phyloP scores from a whole-genome alignment of 306 rosid species.

The Astragalus glycyphyllos region DNA sequence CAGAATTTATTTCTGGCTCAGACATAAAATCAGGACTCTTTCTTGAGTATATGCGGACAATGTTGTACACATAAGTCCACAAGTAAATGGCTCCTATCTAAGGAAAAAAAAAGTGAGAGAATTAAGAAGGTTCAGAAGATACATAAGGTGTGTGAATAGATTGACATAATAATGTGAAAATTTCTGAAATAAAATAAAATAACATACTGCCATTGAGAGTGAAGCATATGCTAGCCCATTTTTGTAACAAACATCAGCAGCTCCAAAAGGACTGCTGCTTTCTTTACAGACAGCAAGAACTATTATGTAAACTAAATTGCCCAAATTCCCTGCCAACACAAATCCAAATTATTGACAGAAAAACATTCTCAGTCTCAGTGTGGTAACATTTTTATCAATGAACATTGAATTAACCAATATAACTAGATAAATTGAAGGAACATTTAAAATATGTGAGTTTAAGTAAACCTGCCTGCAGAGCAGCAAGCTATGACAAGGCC shows the following conservation, averaged over 20 bases:
- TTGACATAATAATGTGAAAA: neutral
- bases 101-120: neutral
- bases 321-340: conserved; percentile 33
- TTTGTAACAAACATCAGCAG: conserved; percentile 22
- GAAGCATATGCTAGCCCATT: conserved; percentile 33
- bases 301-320: conserved; percentile 8
- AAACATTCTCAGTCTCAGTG: neutral
- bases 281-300: conserved; percentile 25
- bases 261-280: conserved; percentile 22
- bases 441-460: neutral
- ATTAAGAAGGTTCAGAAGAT: neutral
- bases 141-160: neutral
- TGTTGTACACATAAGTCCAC: conserved; percentile 40
- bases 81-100: conserved; percentile 26
- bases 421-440: neutral
- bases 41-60: conserved; percentile 28
- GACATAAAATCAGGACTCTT: neutral
- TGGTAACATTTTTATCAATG: no score
- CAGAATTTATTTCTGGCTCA: conserved; percentile 6
- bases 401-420: neutral
- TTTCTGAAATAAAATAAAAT: neutral
- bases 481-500: conserved; percentile 45
- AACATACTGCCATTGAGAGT: conserved; percentile 33
- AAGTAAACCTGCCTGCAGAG: conserved; percentile 33
- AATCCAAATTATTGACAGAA: neutral